Percentiles rank a stretch among this genome's conserved stretches.
These are phyloP conservation scores for Priceomyces haplophilus DNA, from an alignment of 805 yeast genomes.

Conservation along the genomic window DNA sequence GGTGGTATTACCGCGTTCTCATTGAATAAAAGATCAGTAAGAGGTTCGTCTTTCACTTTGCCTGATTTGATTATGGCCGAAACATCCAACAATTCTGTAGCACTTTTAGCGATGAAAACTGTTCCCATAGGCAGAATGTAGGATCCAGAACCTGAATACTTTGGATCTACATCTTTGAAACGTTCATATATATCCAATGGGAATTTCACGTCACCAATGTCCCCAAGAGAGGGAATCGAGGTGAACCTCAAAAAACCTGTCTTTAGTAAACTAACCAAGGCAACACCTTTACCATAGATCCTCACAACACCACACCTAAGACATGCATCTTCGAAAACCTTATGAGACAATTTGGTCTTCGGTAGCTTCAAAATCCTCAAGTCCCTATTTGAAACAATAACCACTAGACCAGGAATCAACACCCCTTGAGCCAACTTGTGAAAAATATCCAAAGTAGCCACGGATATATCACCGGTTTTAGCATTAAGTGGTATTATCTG, in stretches of 20 bases:
- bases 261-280: constrained; percentile 43
- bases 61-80: constrained; percentile 18
- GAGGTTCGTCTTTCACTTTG: constrained; percentile 20
- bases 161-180: constrained; percentile 18
- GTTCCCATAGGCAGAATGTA: constrained; percentile 52
- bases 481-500: constrained; percentile 57
- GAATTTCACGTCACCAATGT: constrained; percentile 45
- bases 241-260: constrained; percentile 47
- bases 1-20: constrained; percentile 65
- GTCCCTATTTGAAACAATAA: constrained; percentile 56
- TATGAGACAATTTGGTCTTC: constrained; percentile 61
- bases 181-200: constrained; percentile 27
- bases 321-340: constrained; percentile 51
- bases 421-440: constrained; percentile 59
- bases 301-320: constrained; percentile 50
- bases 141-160: constrained; percentile 18
- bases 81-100: constrained; percentile 40
- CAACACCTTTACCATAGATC: constrained; percentile 43
- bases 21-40: constrained; percentile 64
- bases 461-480: constrained; percentile 59
- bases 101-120: constrained; percentile 52
- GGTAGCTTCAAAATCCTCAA: constrained; percentile 62
- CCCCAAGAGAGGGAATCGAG: constrained; percentile 63
- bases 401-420: constrained; percentile 57
- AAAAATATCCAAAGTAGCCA: constrained; percentile 59